These are phyloP conservation scores for Coccomyxa sp. DNA, from an alignment of 139 green algal genomes.

Conservation along the genomic window DNA sequence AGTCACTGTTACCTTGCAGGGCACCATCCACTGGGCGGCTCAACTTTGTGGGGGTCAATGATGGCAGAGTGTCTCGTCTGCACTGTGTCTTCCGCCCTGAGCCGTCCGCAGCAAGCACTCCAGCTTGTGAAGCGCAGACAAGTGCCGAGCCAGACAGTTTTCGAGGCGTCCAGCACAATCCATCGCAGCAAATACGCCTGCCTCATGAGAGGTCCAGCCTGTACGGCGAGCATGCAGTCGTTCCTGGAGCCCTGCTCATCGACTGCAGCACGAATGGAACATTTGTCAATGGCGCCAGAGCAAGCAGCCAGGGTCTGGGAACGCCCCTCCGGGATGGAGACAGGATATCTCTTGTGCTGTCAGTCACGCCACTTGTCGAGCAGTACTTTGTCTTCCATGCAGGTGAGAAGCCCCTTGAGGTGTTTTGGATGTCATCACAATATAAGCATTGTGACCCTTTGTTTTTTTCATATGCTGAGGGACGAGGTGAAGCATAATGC, in stretches of 20 bases:
- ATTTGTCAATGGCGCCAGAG: conserved; percentile 45
- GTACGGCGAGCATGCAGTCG: too few relatives aligned
- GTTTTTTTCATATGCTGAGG: too few relatives aligned
- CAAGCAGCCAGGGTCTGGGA: conserved; percentile 14
- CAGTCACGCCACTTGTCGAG: conserved; percentile 57
- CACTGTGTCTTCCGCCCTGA: conserved; percentile 46
- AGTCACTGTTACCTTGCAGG: conserved; percentile 15
- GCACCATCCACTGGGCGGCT: background rate
- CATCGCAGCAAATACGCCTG: too few relatives aligned
- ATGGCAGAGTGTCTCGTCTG: conserved; percentile 55
- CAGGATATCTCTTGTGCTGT: conserved; percentile 53
- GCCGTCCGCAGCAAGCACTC: background rate
- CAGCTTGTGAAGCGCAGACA: background rate
- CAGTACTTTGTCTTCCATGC: conserved; percentile 34
- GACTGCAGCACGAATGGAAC: conserved; percentile 64
- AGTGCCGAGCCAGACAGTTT: too few relatives aligned
- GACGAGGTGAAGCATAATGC: too few relatives aligned
- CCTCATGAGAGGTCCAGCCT: too few relatives aligned
- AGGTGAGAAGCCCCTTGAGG: conserved; percentile 1
- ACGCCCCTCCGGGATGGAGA: conserved; percentile 36
- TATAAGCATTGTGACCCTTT: too few relatives aligned
- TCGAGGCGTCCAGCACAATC: too few relatives aligned
- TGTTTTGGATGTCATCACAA: too few relatives aligned
- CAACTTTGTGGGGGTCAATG: conserved; percentile 51
- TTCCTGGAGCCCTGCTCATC: conserved; percentile 23